Conservation (phyloP, 306 rosid genomes). For the Prunus padus region DNA sequence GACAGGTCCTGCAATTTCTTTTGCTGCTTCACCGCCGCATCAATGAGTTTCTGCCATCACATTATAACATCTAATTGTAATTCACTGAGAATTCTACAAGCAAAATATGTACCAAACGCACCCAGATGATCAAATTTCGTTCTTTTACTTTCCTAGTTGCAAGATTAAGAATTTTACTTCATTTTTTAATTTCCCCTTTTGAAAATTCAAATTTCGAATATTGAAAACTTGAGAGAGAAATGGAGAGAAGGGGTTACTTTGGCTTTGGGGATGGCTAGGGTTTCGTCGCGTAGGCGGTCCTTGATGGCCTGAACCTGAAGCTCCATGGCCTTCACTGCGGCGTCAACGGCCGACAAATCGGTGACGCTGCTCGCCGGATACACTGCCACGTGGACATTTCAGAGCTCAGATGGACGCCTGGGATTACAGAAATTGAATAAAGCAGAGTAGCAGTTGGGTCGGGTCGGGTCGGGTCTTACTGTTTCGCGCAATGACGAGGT, state of each 20-base stretch:
- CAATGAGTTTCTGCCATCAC: conserved; percentile 60
- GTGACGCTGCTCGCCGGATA: conserved; percentile 70
- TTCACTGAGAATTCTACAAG: conserved; percentile 9
- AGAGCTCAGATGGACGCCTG: neutral
- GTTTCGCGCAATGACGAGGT: conserved; percentile 84
- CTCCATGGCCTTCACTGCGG: conserved; percentile 72
- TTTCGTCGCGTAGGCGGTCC: conserved; percentile 75
- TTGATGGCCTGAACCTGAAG: conserved; percentile 82
- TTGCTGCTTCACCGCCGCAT: conserved; percentile 70
- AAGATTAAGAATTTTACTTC: neutral
- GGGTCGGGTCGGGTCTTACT: conserved; percentile 39
- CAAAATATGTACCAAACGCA: neutral
- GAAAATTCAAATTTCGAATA: neutral
- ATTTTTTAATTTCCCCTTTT: neutral
- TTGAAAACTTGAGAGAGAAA: neutral
- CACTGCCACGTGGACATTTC: conserved; percentile 40
- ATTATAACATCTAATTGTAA: conserved; percentile 15
- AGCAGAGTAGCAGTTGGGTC: neutral
- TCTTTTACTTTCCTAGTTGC: neutral
- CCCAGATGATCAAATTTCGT: neutral
- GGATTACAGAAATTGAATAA: neutral
- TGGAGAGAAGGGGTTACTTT: conserved; percentile 39
- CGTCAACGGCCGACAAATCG: conserved; percentile 74
- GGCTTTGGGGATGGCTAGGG: conserved; percentile 80
- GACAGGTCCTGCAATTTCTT: conserved; percentile 77